Evolutionary conservation across 1,284 basidiomycete species (phyloP).

Genomic region (Meripilus lineatus): DNA sequence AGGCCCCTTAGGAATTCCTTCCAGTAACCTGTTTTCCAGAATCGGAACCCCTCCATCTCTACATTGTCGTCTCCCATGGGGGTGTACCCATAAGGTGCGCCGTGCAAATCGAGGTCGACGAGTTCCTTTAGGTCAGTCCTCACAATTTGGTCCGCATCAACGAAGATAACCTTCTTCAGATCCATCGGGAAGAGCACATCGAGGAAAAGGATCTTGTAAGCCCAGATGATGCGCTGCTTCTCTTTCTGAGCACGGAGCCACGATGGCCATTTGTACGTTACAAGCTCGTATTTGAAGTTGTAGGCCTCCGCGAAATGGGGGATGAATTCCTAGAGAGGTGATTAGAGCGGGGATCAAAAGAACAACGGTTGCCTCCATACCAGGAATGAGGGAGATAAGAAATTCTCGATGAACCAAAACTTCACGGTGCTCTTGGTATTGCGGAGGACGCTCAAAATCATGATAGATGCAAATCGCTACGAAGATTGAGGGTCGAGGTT

Average conservation of each 20-base stretch:
- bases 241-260: slow-evolving; percentile 97
- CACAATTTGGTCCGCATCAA: slow-evolving; percentile 97
- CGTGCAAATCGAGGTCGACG: slow-evolving; percentile 86
- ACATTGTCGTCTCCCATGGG: slow-evolving; percentile 95
- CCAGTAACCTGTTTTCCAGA: slow-evolving; percentile 98
- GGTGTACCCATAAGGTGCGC: slow-evolving; percentile 91
- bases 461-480: slow-evolving; percentile 95
- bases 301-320: slow-evolving; percentile 89
- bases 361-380: slow-evolving; percentile 37
- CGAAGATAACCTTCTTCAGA: slow-evolving; percentile 97
- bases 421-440: slow-evolving; percentile 94
- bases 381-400: slow-evolving; percentile 95
- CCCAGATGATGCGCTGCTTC: slow-evolving; percentile 98
- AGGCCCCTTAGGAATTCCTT: slow-evolving; percentile 74
- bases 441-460: slow-evolving; percentile 93
- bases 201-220: slow-evolving; percentile 99
- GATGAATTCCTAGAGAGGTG: slow-evolving; percentile 80
- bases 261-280: slow-evolving; percentile 98
- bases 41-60: slow-evolving; percentile 97
- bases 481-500: not conserved
- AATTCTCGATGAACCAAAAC: slow-evolving; percentile 99
- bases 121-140: slow-evolving; percentile 93
- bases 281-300: slow-evolving; percentile 92
- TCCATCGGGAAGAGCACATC: slow-evolving; percentile 99
- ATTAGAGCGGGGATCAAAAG: not conserved